These are phyloP conservation scores for Fraxinus excelsior DNA, from an alignment of 257 asterid genomes.

Conservation along the genomic window DNA sequence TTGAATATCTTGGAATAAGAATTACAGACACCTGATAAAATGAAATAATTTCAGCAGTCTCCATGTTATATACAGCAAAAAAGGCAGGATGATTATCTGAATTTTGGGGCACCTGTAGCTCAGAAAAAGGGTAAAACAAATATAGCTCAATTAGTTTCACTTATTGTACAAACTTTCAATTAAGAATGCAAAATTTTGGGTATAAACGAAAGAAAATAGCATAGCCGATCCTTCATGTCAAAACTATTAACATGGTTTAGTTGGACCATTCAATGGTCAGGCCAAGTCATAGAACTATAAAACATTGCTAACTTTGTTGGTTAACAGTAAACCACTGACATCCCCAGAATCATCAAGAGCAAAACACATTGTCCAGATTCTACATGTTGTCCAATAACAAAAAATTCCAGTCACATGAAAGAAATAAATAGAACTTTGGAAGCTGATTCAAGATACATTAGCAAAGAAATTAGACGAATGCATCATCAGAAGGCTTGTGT, in stretches of 20 bases:
- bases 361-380: not conserved
- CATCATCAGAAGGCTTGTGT: not conserved
- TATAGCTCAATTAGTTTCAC: constrained; percentile 1
- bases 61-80: constrained; percentile 97
- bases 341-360: not conserved
- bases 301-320: not conserved
- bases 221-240: constrained; percentile 16
- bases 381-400: not conserved
- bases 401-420: not conserved
- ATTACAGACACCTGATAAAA: constrained; percentile 70
- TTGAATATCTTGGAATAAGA: not conserved
- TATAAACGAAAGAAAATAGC: not conserved
- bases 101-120: constrained; percentile 70
- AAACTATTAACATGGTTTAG: not conserved
- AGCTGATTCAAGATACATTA: not conserved
- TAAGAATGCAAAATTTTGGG: not conserved
- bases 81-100: constrained; percentile 90
- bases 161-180: not conserved
- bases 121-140: constrained; percentile 31
- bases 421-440: not conserved
- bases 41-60: constrained; percentile 84
- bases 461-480: not conserved
- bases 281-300: not conserved
- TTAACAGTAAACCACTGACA: not conserved
- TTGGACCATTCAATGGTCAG: not conserved